phyloP scores from a whole-genome alignment of 495 filamentous ascomycete species.

The Podospora comata region DNA sequence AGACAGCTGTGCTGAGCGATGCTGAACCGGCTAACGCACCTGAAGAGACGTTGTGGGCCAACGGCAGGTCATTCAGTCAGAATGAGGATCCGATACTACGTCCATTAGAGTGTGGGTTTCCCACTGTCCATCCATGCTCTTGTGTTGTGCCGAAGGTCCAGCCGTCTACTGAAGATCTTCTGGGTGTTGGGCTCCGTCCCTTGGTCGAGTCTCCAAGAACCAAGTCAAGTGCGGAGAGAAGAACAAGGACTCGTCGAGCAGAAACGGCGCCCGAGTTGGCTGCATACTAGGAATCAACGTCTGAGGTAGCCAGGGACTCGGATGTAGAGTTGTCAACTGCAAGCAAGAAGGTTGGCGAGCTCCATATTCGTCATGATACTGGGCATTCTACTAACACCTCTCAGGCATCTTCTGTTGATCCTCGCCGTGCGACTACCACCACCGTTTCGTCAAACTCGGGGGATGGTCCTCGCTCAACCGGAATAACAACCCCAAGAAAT shows the following conservation, averaged over 20 bases:
- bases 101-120: background rate
- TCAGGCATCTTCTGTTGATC: background rate
- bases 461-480: background rate
- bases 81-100: background rate
- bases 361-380: background rate
- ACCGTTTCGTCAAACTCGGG: background rate
- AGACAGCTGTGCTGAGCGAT: background rate
- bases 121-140: constrained; percentile 9
- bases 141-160: constrained; percentile 13
- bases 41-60: constrained; percentile 3
- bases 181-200: background rate
- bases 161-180: constrained; percentile 1
- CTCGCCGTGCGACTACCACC: background rate
- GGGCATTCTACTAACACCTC: background rate
- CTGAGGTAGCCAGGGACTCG: background rate
- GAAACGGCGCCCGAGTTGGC: constrained; percentile 22
- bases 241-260: constrained; percentile 6
- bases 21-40: background rate
- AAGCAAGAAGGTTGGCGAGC: background rate
- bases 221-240: background rate
- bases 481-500: constrained; percentile 12
- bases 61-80: background rate
- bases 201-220: constrained; percentile 1
- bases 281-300: constrained; percentile 25
- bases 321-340: background rate